Evolutionary conservation across 2,329 filamentous ascomycete genomes (phyloP).

Genomic region (Penicillium sp.): DNA sequence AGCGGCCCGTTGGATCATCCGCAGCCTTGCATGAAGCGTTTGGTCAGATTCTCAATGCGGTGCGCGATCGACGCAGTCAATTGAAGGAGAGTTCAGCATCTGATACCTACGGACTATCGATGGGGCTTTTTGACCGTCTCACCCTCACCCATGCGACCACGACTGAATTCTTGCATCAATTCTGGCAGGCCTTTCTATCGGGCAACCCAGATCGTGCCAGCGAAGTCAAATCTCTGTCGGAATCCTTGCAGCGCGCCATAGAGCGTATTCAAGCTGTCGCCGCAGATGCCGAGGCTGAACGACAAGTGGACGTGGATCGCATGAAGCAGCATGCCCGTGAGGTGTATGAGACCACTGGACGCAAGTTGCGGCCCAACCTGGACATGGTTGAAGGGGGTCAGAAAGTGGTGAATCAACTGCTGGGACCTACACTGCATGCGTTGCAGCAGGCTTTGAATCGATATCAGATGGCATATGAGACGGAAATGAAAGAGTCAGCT

Average conservation of each 20-base stretch:
- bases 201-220: conserved; percentile 73
- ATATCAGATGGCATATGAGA: conserved; percentile 64
- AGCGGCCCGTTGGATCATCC: conserved; percentile 60
- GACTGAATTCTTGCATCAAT: conserved; percentile 93
- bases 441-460: conserved; percentile 63
- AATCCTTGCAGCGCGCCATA: conserved; percentile 71
- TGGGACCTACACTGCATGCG: conserved; percentile 67
- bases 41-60: conserved; percentile 53
- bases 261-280: conserved; percentile 76
- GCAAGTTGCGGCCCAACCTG: conserved; percentile 64
- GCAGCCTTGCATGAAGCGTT: conserved; percentile 53
- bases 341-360: conserved; percentile 65
- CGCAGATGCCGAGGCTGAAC: conserved; percentile 69
- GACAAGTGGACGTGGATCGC: conserved; percentile 59
- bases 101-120: conserved; percentile 44
- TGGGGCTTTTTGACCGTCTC: conserved; percentile 55
- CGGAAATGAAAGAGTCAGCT: conserved; percentile 46
- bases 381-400: conserved; percentile 64
- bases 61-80: conserved; percentile 53
- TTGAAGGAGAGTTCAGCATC: conserved; percentile 34
- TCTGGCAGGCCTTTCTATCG: conserved; percentile 88
- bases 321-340: conserved; percentile 65
- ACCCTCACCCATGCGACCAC: conserved; percentile 82
- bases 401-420: conserved; percentile 67
- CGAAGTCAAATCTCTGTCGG: conserved; percentile 74